Evolutionary conservation across 169 alveolate species (phyloP), one percentile per base, ranked within the genome.

Genomic region (Plasmodium fragile): DNA sequence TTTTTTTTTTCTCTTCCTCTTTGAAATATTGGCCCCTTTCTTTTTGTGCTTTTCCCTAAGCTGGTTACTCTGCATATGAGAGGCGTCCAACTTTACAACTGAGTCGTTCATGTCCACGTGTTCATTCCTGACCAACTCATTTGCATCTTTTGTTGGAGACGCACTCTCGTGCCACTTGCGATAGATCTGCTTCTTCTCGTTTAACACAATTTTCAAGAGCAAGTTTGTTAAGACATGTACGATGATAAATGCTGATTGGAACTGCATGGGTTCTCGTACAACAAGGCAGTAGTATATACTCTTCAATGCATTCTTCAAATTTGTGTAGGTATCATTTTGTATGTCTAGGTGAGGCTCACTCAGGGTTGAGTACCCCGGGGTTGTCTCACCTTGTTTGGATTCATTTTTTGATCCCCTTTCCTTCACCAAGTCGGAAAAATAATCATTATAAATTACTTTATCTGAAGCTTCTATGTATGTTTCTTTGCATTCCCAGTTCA

Each of bases 131-230:
- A 13, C 16, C n/a, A 16, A 59, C 39, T 59, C 41, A 34, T 53
- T 32, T n/a, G 81, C 30, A 36, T 53, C 41, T 6, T 11, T 28
- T 4, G 11, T 10, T 4, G 45, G 52, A 16, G 11, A 13, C n/a
- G 22, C 13, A n/a, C 75, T 13, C 18, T 70, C 75, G 25, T 49
- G 81, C 22, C 25, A 70, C 72, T 36, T 80, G 7, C 81, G 71
- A 49, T 81, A 81, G 16, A 80, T 80, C 30, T 70, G 45, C 36
- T 91, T 43, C 71, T 28, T 91, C 52, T 91, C 85, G 39, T 81
- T 71, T 18, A 49, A 28, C 18, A 91, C 94, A 80, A 91, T 45
- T 81, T 81, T 91, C 53, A 91, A 59, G 30, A 81, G 53, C 34
- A 91, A 81, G 28, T 49, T 81, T 32, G 82, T 52, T 25, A 79